A percentile compares a stretch with the other conserved stretches of the same genome.
phyloP scores from a whole-genome alignment of 768 basidiomycete species.

The Kwoniella europaea region DNA sequence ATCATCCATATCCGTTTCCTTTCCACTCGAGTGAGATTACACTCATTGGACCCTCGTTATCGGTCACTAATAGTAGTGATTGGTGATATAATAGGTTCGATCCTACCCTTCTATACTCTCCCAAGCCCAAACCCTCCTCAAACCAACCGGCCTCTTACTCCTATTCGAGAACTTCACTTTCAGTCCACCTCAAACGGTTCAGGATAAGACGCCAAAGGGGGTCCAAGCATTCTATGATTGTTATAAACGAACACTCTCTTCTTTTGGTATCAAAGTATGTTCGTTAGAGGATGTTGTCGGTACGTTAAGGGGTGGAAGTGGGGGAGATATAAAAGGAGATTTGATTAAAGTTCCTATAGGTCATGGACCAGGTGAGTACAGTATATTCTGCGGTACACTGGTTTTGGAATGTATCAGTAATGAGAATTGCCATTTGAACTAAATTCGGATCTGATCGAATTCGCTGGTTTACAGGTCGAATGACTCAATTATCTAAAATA shows the following conservation, averaged over 20 bases:
- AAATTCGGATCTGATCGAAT: not conserved
- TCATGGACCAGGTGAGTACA: constrained; percentile 2
- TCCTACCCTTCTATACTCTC: not conserved
- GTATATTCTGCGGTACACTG: too few relatives aligned
- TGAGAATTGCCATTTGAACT: not conserved
- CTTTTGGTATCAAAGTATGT: not conserved
- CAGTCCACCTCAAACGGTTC: not conserved
- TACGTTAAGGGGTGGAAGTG: not conserved
- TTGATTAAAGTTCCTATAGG: constrained; percentile 12
- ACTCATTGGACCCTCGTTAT: too few relatives aligned
- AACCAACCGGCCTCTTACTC: constrained; percentile 30
- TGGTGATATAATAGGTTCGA: not conserved
- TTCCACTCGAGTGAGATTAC: constrained; percentile 26
- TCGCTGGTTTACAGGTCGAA: not conserved
- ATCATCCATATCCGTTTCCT: constrained; percentile 43
- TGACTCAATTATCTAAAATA: not conserved
- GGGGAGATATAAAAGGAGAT: constrained; percentile 9
- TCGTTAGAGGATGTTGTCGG: not conserved
- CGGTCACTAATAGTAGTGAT: too few relatives aligned
- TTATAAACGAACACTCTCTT: not conserved
- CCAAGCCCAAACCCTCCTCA: constrained; percentile 14
- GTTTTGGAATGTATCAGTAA: not conserved
- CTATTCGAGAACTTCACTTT: constrained; percentile 30
- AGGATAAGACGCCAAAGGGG: not conserved
- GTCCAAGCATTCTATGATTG: constrained; percentile 6